Evolutionary conservation across 768 basidiomycete species (phyloP), one percentile per base, ranked within the genome.

Genomic region (Termitomyces bulborhizus): DNA sequence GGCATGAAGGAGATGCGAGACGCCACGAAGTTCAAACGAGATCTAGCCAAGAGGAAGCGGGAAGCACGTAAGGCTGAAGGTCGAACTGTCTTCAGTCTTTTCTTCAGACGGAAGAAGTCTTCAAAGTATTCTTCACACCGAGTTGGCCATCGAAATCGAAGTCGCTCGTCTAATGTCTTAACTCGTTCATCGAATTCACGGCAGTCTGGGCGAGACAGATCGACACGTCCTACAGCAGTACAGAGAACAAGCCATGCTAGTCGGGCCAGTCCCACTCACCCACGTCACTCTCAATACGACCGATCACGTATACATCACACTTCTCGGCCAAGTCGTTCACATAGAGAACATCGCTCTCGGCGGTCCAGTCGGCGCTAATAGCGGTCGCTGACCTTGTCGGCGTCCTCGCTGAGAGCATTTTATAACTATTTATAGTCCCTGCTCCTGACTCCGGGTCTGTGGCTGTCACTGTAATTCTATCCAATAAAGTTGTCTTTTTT

Each of bases 1-100:
- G 88, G 88, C 45, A 88, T 88, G 66, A 74, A 73, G 50, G 88
- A 90, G 68, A 89, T 89, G 83, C 73, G 72, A 48, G 77, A 77
- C 29, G 86, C 87, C 4, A 57, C 62, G 54, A 57, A 39, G 47
- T 44, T 47, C 27, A 60, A 48, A 50, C 27, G 44, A 51, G 54
- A 50, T n/a, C 36, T 18, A 6, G 45, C 55, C 55, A 51, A 15
- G 31, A 56, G 26, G 24, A 51, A 52, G 50, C 15, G 42, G 44
- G 42, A 26, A 39, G 48, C 54, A n/a, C 47, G 54, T 26, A 46
- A 31, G 21, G 43, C 44, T 34, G 50, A 62, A 31, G 59, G 60
- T 41, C 63, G 58, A 53, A 62, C 62, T 37, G 36, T 67, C 27
- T 63, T 67, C 42, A 54, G 60, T 45, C 53, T 64, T 46, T 62